Evolutionary conservation across 2,329 filamentous ascomycete genomes (phyloP), one percentile per base, ranked within the genome.

Genomic region (Fusarium ambrosium): DNA sequence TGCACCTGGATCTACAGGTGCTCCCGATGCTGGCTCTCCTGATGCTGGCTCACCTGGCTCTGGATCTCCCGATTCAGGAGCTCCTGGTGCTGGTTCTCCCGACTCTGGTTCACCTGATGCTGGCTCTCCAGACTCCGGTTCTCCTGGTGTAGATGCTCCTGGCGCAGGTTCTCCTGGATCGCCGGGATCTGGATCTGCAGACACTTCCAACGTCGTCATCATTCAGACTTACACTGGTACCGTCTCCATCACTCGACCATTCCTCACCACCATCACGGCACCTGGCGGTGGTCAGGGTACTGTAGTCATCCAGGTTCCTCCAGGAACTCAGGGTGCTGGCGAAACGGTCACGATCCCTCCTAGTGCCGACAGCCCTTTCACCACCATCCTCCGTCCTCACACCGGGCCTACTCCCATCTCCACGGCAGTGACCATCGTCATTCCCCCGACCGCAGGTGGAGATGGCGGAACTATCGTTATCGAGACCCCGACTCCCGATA

Each of bases 161-260:
- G 53, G 18, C 1, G 29, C 53, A n/a, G 53, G 34, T 10, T 58
- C 53, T 58, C 55, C 55, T 58, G 55, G n/a, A 37, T 58, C 32
- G 1, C 55, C 55, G 6, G 55, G 55, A 58, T 56, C 51, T 58
- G 56, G 55, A 58, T 56, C 51, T 58, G 56, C 34, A 6, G 34
- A 37, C 14, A 63, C 69, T 1, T 73, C 69, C 7, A 68, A 74
- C 14, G 62, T 73, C 27, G 27, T 74, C 37, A 53, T 74, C 16
- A 64, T 74, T 20, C 69, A 75, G 48, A 75, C 72, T 8, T 75
- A 70, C 20, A 74, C 72, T 16, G 72, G 72, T 36, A 74, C 72
- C 10, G 41, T 69, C 37, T 43, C 55, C 45, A 73, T 74, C 8
- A 73, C 72, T 18, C 53, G 69, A 13, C 69, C 72, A 2, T 39